Base-by-base conservation (phyloP, 768 basidiomycete genomes). In the Collybia mongolica region DNA sequence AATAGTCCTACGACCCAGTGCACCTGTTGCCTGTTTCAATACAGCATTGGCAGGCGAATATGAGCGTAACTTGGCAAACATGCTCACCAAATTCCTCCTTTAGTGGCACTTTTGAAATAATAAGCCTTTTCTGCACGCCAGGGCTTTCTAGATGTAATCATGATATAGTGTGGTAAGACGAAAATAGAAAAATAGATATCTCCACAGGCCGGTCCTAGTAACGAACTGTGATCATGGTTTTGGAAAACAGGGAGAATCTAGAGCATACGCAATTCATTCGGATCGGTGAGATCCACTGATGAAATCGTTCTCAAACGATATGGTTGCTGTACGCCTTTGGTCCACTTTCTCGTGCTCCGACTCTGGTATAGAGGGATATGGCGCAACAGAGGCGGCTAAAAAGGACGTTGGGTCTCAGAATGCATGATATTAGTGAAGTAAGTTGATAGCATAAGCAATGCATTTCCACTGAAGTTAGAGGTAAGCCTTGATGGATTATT, bases 1-100 rank as follows among this genome's bases (percentile, higher is more conserved):
- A 32, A 32, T 9, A 3, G 14, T 32, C 14, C 32, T 32, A 9
- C 14, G 11, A 9, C 6, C 9, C 5, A 7, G 32, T 32, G 32
- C 11, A 9, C 14, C 4, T 14, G 2, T 14, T 6, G 32, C 11
- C 32, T 5, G 32, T 32, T 2, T 32, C 32, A 32, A 32, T 32
- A 9, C 11, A 32, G 32, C 5, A 9, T 2, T 11, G 32, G 11
- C 7, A 9, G 11, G 11, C 2, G 3, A 14, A 32, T 32, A 14
- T 32, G 32, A 14, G 32, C 49, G 15, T 7, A 73, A 78, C 70
- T 73, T 70, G 23, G 69, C 68, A 54, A 84, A 84, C 12, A 84
- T 68, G 8, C 66, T 81, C 82, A 86, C 74, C 77, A 81, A 8
- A 66, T 65, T 59, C 82, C 73, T 15, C 80, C 81, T 23, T 42